Evolutionary conservation across 2,329 filamentous ascomycete species (phyloP), one percentile per base, ranked within the genome.

Genomic region (Paramyrothecium roridum): DNA sequence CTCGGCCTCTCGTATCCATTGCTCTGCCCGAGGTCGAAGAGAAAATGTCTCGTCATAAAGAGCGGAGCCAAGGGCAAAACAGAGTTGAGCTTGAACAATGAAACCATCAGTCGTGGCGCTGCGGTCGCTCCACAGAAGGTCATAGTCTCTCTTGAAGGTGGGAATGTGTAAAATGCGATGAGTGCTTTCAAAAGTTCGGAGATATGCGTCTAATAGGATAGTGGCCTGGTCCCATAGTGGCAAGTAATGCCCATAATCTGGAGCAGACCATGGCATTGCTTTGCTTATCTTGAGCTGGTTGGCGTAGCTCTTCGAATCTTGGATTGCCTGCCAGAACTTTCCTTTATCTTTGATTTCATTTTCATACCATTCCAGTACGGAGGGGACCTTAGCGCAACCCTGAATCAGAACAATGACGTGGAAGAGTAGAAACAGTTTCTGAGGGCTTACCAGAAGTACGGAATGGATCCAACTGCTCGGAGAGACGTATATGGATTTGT

Each of bases 131-230:
- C 56, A 60, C 17, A 57, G 56, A 2, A 4, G 17, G 3, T 61
- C 51, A 57, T 76, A 76, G 16, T 75, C 67, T 26, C 63, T 64
- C 22, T 70, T 60, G 51, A 77, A 76, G 1, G 66, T 73, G 2
- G 75, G 74, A 17, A 75, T 57, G 60, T 79, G 69, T 52, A 79
- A 50, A 19, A 79, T 66, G 7, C 75, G 71, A 58, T 72, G 71
- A 12, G 72, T 70, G 3, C 69, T 70, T 52, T 78, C 75, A 57
- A 78, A 70, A 21, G 71, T 69, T 54, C 76, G 64, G 37, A 80
- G 59, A 63, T 76, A 76, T 11, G 67, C 52, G 2, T 68, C 61
- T 23, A 76, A 54, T 2, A 76, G 57, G 50, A 67, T 59, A 45
- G 75, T 70, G 0, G 70, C 67, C 7, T 48, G 17, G 8, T 12